Base-by-base conservation (phyloP, 306 rosid genomes). In the Ormosia emarginata region DNA sequence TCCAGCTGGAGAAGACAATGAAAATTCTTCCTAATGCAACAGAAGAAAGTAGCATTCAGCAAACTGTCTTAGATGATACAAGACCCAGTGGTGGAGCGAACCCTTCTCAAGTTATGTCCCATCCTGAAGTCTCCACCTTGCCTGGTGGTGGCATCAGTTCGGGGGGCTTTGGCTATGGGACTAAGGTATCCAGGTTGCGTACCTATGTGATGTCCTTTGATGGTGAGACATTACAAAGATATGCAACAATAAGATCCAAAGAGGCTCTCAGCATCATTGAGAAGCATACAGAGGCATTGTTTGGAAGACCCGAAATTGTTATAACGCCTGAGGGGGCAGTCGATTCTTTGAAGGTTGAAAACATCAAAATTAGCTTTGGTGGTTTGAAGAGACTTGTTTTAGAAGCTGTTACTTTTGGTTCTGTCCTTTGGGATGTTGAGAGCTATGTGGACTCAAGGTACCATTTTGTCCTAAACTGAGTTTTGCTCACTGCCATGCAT, bases 391-490 rank as follows among this genome's bases (percentile, higher is more conserved):
- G 93, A 79, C 93, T 94, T 68, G 89, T 94, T 75, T 77, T 94
- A 85, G 97, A 94, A 78, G 97, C 98, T 75, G 93, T 92, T 43
- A 91, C 98, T 24, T 94, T 92, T 70, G 98, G 97, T 78, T 90
- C 97, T 32, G 92, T 94, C 79, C 95, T 94, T 17, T 94, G 98
- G 98, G 98, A 94, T 67, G 97, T 92, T 11, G 97, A 94, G 86
- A 89, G 97, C 92, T 88, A 85, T 13, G 94, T 92, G 78, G 98
- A 94, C 87, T 88, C 97, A 7, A 91, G 97, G 89, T 92, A 94
- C 84, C 97, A 91, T 86, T 92, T 94, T 84, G 94, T 94, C 71
- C 41, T 84, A n/a, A 86, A 80, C 74, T 94, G 86, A 91, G 50
- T 66, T 58, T 17, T 71, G 62, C 63, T 50, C 9, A 8, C 56